Evolutionary conservation across 169 alveolate genomes (phyloP).

Genomic region (Plasmodium blacklocki): DNA sequence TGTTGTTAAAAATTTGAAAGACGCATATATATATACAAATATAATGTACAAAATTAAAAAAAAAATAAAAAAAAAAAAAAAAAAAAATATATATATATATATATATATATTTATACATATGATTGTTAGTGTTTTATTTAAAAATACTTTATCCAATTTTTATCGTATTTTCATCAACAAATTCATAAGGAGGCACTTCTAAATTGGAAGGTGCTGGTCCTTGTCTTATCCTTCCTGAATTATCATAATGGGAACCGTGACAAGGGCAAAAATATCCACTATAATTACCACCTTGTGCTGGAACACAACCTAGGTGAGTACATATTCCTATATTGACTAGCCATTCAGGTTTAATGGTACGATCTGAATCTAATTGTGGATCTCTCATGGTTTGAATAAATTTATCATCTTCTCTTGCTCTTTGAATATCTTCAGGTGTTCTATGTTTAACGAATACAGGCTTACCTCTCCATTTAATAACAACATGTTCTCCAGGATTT

Average conservation of each 20-base stretch:
- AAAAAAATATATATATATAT: not conserved
- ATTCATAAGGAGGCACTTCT: slow-evolving; percentile 89
- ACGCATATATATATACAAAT: not conserved
- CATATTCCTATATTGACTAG: slow-evolving; percentile 89
- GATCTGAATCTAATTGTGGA: slow-evolving; percentile 89
- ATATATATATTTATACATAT: not conserved
- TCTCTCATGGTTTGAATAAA: slow-evolving; percentile 88
- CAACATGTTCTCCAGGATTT: slow-evolving; percentile 87
- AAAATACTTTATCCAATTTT: slow-evolving; percentile 81
- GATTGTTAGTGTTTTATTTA: too few species aligned
- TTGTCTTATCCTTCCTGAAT: slow-evolving; percentile 90
- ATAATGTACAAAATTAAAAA: not conserved
- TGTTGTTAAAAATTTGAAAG: too few species aligned
- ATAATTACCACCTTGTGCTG: slow-evolving; percentile 88
- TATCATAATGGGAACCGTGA: slow-evolving; percentile 92
- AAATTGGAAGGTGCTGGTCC: slow-evolving; percentile 93
- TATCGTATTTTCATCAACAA: slow-evolving; percentile 89
- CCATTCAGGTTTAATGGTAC: slow-evolving; percentile 90
- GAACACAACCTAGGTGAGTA: slow-evolving; percentile 91
- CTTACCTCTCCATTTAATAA: slow-evolving; percentile 90
- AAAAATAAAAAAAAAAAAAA: not conserved
- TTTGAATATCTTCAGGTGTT: slow-evolving; percentile 88
- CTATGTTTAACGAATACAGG: slow-evolving; percentile 90
- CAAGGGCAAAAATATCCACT: slow-evolving; percentile 92
- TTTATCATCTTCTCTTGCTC: slow-evolving; percentile 88